Percentiles rank a stretch among this genome's conserved stretches.
phyloP scores from a whole-genome alignment of 2,329 filamentous ascomycete species.

The Aspergillus novofumigatus region DNA sequence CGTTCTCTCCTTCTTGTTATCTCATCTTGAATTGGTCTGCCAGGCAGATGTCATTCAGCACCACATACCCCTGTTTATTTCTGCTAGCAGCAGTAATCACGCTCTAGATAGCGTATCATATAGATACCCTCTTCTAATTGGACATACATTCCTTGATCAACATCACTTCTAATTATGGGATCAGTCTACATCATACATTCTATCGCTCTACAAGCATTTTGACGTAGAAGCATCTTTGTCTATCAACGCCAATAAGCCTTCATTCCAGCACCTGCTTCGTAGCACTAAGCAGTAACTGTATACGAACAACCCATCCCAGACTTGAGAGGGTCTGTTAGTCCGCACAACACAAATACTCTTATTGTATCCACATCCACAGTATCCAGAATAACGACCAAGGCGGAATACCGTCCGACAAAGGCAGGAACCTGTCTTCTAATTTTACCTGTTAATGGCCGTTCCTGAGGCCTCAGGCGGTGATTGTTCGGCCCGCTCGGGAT shows the following conservation, averaged over 20 bases:
- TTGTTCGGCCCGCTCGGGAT: too few relatives aligned
- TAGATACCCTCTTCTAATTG: slow-evolving; percentile 14
- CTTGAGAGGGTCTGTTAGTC: too few relatives aligned
- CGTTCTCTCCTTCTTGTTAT: slow-evolving; percentile 6
- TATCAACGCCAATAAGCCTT: slow-evolving; percentile 1
- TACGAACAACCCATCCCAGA: neutral
- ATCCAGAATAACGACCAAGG: too few relatives aligned
- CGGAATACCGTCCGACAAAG: too few relatives aligned
- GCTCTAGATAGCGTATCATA: slow-evolving; percentile 4
- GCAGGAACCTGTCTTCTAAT: too few relatives aligned
- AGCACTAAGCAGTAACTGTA: slow-evolving; percentile 1
- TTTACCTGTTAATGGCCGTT: neutral
- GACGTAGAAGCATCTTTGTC: too few relatives aligned
- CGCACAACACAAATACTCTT: too few relatives aligned
- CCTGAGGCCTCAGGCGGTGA: too few relatives aligned
- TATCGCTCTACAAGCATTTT: too few relatives aligned
- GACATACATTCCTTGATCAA: slow-evolving; percentile 5
- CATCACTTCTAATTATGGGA: neutral
- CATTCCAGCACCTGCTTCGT: slow-evolving; percentile 1
- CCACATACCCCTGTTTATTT: slow-evolving; percentile 1
- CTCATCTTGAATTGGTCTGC: neutral
- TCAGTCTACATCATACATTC: neutral
- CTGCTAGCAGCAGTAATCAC: neutral
- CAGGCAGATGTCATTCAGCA: neutral
- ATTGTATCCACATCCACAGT: too few relatives aligned